Percentiles rank a stretch among this genome's conserved stretches.
phyloP scores from a whole-genome alignment of 768 basidiomycete genomes.

The Lactifluus pinguis region DNA sequence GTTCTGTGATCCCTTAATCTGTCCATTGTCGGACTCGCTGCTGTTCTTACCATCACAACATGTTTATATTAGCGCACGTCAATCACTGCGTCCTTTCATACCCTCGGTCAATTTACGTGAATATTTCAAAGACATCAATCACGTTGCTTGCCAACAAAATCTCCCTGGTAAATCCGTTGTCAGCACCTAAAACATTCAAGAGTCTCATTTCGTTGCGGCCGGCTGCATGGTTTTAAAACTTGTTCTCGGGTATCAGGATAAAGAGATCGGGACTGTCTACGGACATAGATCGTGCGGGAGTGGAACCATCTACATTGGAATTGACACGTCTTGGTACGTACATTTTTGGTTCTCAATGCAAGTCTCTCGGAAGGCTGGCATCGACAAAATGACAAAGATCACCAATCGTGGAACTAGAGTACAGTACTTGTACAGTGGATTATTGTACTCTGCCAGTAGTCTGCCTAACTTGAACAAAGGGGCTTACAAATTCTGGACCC shows the following conservation, averaged over 20 bases:
- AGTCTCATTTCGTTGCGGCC: no score
- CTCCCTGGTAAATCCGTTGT: neutral
- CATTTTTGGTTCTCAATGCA: no score
- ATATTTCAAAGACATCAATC: neutral
- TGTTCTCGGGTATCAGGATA: neutral
- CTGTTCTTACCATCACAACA: neutral
- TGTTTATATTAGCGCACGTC: neutral
- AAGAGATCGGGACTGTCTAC: neutral
- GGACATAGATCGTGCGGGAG: neutral
- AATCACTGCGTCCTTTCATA: neutral
- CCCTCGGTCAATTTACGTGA: neutral
- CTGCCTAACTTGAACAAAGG: neutral
- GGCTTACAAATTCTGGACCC: neutral
- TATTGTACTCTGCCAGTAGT: no score
- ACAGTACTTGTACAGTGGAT: no score
- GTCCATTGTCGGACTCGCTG: neutral
- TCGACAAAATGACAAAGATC: no score
- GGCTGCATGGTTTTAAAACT: neutral
- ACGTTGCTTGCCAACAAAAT: neutral
- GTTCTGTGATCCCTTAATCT: neutral
- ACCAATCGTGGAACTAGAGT: no score
- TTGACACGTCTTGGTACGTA: no score
- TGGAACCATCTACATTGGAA: neutral
- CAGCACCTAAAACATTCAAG: neutral
- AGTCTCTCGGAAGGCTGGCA: no score